These are phyloP conservation scores for Yarrowia divulgata DNA, from an alignment of 805 yeast genomes.

Conservation along the genomic window DNA sequence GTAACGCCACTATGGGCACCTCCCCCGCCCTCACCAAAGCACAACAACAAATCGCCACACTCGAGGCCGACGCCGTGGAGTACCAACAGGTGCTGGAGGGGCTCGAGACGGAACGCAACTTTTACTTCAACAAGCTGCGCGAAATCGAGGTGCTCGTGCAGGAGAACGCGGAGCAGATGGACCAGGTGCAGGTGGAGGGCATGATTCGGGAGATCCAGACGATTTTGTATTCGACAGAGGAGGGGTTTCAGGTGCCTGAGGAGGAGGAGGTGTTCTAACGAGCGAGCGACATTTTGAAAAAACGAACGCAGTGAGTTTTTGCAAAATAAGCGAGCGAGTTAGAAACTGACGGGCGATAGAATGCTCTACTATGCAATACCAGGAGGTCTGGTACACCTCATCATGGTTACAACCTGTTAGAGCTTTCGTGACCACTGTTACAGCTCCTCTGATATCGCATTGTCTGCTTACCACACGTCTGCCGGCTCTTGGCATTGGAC, in stretches of 20 bases:
- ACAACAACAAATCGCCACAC: conserved; percentile 52
- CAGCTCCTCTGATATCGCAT: too few relatives aligned
- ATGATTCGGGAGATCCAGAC: conserved; percentile 70
- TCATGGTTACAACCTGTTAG: too few relatives aligned
- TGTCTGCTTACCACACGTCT: too few relatives aligned
- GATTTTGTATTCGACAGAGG: conserved; percentile 80
- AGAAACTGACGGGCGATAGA: conserved; percentile 2
- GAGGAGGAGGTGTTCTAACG: conserved; percentile 44
- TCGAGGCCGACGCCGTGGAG: conserved; percentile 63
- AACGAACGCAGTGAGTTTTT: neutral
- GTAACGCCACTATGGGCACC: too few relatives aligned
- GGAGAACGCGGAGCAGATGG: conserved; percentile 60
- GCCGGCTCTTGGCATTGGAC: too few relatives aligned
- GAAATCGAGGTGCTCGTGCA: conserved; percentile 85
- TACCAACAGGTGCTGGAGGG: conserved; percentile 66
- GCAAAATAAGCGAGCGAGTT: neutral
- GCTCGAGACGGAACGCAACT: conserved; percentile 79
- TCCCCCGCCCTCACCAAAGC: conserved; percentile 57
- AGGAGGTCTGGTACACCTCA: too few relatives aligned
- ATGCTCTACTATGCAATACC: too few relatives aligned
- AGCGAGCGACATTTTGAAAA: neutral
- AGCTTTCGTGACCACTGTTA: too few relatives aligned
- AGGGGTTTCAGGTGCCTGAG: conserved; percentile 76
- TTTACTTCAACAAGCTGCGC: conserved; percentile 86
- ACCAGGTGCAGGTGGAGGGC: conserved; percentile 45